Conservation (phyloP, 306 rosid genomes). For the Alnus glutinosa region DNA sequence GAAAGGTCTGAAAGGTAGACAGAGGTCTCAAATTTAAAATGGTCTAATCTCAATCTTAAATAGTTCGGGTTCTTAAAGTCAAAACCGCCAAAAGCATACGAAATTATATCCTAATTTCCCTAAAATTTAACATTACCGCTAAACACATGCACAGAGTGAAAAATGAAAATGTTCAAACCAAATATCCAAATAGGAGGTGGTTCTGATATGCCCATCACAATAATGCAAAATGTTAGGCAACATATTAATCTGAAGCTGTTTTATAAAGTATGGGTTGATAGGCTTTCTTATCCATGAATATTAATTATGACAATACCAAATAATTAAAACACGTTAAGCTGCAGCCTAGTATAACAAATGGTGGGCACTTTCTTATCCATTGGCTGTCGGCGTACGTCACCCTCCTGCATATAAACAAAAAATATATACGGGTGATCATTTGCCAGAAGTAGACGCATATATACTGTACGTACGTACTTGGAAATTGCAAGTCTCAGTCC, state of each 20-base stretch:
- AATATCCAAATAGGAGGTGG: conserved; percentile 25
- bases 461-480: too few relatives aligned
- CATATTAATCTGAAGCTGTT: not conserved
- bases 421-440: not conserved
- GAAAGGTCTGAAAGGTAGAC: too few relatives aligned
- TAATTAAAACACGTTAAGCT: not conserved
- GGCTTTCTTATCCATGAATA: conserved; percentile 24
- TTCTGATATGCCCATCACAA: conserved; percentile 34
- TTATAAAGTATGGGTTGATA: conserved; percentile 2
- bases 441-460: not conserved
- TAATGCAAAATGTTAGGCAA: conserved; percentile 14
- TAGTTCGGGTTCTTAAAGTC: too few relatives aligned
- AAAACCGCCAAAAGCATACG: too few relatives aligned
- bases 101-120: too few relatives aligned
- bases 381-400: not conserved
- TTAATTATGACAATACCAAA: not conserved
- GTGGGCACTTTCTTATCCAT: conserved; percentile 17
- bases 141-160: too few relatives aligned
- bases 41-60: too few relatives aligned
- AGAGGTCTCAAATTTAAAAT: too few relatives aligned
- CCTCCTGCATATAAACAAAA: not conserved
- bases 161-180: not conserved
- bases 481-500: too few relatives aligned
- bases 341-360: not conserved
- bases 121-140: too few relatives aligned